A percentile compares a stretch with the other conserved stretches of the same genome.
phyloP scores from a whole-genome alignment of 805 yeast genomes.

The Starmerella sp. region DNA sequence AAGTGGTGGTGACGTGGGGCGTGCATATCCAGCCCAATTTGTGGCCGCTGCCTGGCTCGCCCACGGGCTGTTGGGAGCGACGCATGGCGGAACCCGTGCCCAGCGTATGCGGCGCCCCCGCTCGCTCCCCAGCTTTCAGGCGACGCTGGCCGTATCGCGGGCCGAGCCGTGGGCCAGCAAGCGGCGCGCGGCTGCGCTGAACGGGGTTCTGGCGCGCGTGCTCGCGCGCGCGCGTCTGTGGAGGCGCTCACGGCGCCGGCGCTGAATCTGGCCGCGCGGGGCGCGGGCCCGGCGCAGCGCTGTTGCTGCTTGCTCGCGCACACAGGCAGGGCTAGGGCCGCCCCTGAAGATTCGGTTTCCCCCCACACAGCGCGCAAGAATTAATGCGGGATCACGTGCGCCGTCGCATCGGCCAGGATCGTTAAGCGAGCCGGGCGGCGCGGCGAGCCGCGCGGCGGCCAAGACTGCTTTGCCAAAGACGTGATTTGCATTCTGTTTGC shows the following conservation, averaged over 20 bases:
- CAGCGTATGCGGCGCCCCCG: background rate
- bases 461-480: too few relatives aligned
- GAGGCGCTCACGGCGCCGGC: too few relatives aligned
- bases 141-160: background rate
- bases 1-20: background rate
- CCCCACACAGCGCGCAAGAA: background rate
- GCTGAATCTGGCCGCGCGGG: too few relatives aligned
- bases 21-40: background rate
- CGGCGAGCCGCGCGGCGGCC: too few relatives aligned
- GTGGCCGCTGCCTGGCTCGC: too few relatives aligned
- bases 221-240: too few relatives aligned
- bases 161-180: too few relatives aligned
- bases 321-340: background rate
- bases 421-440: conserved; percentile 13
- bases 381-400: background rate
- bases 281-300: too few relatives aligned
- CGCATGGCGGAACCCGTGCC: background rate
- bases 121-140: background rate
- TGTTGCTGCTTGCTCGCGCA: background rate
- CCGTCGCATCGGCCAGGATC: conserved; percentile 15
- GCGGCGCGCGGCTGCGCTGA: too few relatives aligned
- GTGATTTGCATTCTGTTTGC: too few relatives aligned
- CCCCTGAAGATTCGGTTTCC: background rate
- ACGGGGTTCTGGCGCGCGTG: too few relatives aligned
- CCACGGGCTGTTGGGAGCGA: background rate